Conservation (phyloP, 345 rosid species). For the Salix caprea region DNA sequence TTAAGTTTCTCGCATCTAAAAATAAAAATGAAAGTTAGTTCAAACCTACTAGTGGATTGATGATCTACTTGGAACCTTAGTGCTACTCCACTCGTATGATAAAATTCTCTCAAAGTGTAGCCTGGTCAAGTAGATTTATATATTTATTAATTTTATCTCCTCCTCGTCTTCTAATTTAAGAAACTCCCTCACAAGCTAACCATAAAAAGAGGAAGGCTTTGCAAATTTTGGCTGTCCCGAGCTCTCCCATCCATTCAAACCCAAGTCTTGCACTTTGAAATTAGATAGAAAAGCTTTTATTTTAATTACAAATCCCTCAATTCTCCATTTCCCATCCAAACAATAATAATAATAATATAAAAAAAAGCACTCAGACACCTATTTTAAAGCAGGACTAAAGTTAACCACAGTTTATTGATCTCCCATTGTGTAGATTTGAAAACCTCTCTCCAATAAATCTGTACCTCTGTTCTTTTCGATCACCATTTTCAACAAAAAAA, state of each 20-base stretch:
- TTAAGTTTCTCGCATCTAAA: too few relatives aligned
- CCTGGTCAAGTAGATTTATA: too few relatives aligned
- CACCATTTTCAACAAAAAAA: conserved; percentile 10
- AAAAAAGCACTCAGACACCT: background rate
- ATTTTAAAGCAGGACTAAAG: conserved; percentile 11
- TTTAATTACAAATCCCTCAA: background rate
- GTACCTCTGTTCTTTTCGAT: background rate
- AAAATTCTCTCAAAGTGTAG: background rate
- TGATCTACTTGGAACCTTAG: background rate
- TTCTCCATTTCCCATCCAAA: background rate
- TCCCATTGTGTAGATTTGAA: conserved; percentile 18
- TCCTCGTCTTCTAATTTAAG: background rate
- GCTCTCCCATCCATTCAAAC: conserved; percentile 22
- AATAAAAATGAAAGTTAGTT: background rate
- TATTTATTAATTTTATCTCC: too few relatives aligned
- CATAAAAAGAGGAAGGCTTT: background rate
- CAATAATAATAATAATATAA: background rate
- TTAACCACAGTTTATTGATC: conserved; percentile 11
- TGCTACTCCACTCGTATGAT: too few relatives aligned
- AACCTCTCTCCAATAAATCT: background rate
- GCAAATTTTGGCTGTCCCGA: conserved; percentile 3
- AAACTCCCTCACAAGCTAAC: background rate
- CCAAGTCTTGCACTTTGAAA: background rate
- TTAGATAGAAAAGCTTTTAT: background rate
- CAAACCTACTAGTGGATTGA: background rate